Percentiles rank a stretch among this genome's conserved stretches.
Conservation (phyloP, 140 eudicot species). For the Stevia rebaudiana region DNA sequence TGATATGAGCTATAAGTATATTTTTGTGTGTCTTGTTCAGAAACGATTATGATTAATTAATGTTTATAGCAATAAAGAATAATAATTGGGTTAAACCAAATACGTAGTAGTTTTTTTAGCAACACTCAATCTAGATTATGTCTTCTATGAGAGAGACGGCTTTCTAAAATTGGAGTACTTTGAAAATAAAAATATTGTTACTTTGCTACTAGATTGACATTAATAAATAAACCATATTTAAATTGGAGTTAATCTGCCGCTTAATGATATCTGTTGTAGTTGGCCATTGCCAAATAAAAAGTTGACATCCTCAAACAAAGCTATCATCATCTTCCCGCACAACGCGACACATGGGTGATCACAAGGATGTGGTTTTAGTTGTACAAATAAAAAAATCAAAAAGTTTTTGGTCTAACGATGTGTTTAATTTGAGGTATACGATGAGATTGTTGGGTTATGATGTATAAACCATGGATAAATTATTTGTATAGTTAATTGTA, state of each 20-base stretch:
- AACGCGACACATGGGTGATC: slow-evolving; percentile 20
- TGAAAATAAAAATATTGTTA: too few species aligned
- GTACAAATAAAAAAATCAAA: neutral
- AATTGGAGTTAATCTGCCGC: neutral
- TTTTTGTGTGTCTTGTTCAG: neutral
- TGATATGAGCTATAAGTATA: neutral
- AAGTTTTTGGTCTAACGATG: neutral
- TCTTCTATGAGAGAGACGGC: too few species aligned
- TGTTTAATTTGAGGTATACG: neutral
- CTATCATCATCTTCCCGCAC: slow-evolving; percentile 11
- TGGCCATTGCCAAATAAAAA: slow-evolving; percentile 1
- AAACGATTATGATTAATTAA: neutral
- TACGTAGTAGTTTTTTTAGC: too few species aligned
- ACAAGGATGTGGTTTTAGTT: neutral
- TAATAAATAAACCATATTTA: too few species aligned
- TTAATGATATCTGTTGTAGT: neutral
- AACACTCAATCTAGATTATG: too few species aligned
- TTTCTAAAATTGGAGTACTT: too few species aligned
- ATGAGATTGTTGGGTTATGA: neutral
- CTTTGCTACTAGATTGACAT: too few species aligned
- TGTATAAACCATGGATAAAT: neutral
- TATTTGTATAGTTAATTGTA: too few species aligned
- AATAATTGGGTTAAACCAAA: neutral
- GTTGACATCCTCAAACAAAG: slow-evolving; percentile 25
- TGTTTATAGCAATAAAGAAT: neutral